Percentiles rank a stretch among this genome's conserved stretches.
phyloP scores from a whole-genome alignment of 306 rosid species.

The Rosa lucieae region DNA sequence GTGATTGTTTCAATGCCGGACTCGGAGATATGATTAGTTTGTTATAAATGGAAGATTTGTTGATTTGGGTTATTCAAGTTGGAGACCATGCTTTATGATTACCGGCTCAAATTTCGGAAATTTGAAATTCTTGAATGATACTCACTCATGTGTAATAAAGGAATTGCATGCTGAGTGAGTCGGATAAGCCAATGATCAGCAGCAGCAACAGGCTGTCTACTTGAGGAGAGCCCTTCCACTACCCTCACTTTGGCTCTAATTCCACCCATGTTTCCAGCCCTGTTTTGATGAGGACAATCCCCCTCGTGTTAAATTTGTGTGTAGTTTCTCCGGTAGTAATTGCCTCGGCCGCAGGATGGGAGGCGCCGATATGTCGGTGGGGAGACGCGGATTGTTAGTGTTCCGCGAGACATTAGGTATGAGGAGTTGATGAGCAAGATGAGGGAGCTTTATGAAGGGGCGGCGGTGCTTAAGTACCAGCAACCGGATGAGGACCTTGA shows the following conservation, averaged over 20 bases:
- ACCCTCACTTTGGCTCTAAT: constrained; percentile 42
- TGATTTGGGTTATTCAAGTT: no score
- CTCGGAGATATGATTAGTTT: neutral
- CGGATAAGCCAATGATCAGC: constrained; percentile 46
- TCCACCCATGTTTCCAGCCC: constrained; percentile 16
- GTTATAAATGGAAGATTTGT: constrained; percentile 23
- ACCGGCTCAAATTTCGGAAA: constrained; percentile 19
- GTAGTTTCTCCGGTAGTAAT: constrained; percentile 83
- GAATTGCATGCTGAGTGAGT: constrained; percentile 54
- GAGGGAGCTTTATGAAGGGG: constrained; percentile 88
- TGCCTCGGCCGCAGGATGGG: constrained; percentile 99
- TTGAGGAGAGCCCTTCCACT: constrained; percentile 71
- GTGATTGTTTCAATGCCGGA: constrained; percentile 8
- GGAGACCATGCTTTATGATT: constrained; percentile 2
- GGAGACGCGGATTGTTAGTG: constrained; percentile 93
- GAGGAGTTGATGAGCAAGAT: constrained; percentile 90
- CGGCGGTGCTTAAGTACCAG: constrained; percentile 83
- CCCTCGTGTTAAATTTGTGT: constrained; percentile 82
- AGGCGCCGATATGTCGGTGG: constrained; percentile 95
- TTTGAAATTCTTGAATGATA: constrained; percentile 36
- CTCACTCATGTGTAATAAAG: constrained; percentile 61
- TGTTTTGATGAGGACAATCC: constrained; percentile 53
- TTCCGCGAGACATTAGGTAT: constrained; percentile 53
- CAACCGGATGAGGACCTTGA: constrained; percentile 99
- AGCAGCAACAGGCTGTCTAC: constrained; percentile 28